Evolutionary conservation across 495 filamentous ascomycete species (phyloP).

Genomic region (Lepraria neglecta): DNA sequence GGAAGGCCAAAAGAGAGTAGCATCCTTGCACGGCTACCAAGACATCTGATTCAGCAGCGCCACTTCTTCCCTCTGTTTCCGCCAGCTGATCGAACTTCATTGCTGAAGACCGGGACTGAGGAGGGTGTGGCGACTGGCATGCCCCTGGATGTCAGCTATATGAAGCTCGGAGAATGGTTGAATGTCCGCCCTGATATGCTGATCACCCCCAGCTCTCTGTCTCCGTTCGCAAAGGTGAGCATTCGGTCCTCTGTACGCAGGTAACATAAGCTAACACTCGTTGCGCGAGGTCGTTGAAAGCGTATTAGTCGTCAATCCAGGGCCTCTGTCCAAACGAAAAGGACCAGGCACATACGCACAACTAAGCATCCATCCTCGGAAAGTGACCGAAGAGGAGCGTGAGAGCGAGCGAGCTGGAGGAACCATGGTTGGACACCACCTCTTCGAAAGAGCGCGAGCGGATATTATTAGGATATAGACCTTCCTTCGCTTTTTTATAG

Average conservation of each 20-base stretch:
- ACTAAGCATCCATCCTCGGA: constrained; percentile 61
- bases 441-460: constrained; percentile 77
- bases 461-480: constrained; percentile 72
- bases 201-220: constrained; percentile 73
- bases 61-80: constrained; percentile 89
- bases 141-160: constrained; percentile 72
- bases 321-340: constrained; percentile 73
- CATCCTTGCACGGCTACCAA: constrained; percentile 58
- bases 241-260: background rate
- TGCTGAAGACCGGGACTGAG: constrained; percentile 57
- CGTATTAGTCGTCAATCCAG: constrained; percentile 81
- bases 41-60: constrained; percentile 75
- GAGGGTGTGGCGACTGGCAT: constrained; percentile 60
- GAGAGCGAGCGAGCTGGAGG: constrained; percentile 31
- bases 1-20: constrained; percentile 51
- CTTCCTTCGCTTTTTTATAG: background rate
- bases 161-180: constrained; percentile 86
- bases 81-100: constrained; percentile 55
- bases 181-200: constrained; percentile 78
- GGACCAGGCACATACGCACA: constrained; percentile 76
- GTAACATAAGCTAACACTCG: constrained; percentile 11
- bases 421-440: constrained; percentile 58
- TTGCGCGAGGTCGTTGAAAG: constrained; percentile 66
- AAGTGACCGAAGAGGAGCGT: constrained; percentile 52
- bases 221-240: constrained; percentile 78